phyloP scores from a whole-genome alignment of 768 basidiomycete species.

The Tricholoma matsutake region DNA sequence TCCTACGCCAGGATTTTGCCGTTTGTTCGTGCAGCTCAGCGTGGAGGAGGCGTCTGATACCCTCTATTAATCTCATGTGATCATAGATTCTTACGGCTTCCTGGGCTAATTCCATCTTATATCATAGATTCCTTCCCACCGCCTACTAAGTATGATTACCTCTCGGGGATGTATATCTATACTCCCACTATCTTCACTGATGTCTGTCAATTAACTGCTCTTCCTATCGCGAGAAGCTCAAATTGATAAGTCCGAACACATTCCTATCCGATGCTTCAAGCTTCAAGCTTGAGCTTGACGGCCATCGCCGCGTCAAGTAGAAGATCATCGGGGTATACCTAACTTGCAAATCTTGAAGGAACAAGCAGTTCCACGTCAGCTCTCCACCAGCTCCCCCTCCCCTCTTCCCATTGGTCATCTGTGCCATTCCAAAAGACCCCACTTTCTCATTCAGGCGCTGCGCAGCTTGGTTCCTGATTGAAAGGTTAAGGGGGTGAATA shows the following conservation, averaged over 20 bases:
- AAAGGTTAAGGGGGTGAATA: background rate
- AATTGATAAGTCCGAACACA: background rate
- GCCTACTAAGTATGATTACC: background rate
- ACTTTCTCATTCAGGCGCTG: background rate
- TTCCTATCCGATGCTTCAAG: background rate
- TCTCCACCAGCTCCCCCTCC: background rate
- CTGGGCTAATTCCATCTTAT: background rate
- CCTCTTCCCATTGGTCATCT: background rate
- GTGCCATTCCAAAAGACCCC: background rate
- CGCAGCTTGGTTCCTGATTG: background rate
- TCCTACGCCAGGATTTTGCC: background rate
- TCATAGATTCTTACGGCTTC: background rate
- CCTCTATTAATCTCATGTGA: background rate
- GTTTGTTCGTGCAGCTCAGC: background rate
- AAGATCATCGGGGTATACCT: background rate
- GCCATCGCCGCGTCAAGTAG: background rate
- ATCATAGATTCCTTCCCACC: background rate
- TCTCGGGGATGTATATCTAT: background rate
- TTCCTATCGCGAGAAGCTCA: background rate
- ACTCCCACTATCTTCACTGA: background rate
- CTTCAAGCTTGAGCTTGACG: background rate
- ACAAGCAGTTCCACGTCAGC: background rate
- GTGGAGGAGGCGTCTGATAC: background rate
- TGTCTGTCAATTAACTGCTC: background rate
- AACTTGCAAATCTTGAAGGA: background rate